Evolutionary conservation across 345 rosid genomes (phyloP).

Genomic region (Hypericum perforatum): DNA sequence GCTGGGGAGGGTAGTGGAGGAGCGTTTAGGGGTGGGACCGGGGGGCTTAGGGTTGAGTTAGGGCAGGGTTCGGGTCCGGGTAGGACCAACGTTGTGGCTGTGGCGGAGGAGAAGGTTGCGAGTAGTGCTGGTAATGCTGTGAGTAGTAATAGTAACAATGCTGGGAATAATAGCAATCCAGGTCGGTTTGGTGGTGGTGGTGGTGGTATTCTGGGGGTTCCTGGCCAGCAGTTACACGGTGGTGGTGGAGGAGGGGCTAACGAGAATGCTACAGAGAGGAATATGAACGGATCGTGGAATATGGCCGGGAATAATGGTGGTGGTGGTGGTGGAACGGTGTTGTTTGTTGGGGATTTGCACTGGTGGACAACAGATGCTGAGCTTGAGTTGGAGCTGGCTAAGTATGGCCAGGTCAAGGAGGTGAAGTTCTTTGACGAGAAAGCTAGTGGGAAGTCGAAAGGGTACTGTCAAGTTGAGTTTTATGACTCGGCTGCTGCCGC

Average conservation of each 20-base stretch:
- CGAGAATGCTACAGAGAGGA: conserved; percentile 33
- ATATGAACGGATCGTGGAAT: conserved; percentile 18
- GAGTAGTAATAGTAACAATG: conserved; percentile 2
- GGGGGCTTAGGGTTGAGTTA: conserved; percentile 49
- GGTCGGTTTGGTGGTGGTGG: neutral
- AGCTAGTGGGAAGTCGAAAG: conserved; percentile 83
- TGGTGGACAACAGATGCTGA: conserved; percentile 96
- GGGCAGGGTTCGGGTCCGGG: conserved; percentile 29
- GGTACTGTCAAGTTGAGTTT: conserved; percentile 83
- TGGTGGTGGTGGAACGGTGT: conserved; percentile 34
- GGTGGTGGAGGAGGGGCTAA: conserved; percentile 23
- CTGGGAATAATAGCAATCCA: too few species aligned
- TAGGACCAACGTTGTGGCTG: conserved; percentile 23
- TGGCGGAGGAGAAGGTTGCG: conserved; percentile 29
- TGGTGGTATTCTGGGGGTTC: conserved; percentile 11
- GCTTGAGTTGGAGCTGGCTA: conserved; percentile 50
- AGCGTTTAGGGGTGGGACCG: too few species aligned
- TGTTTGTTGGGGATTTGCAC: conserved; percentile 82
- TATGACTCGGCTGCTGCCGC: conserved; percentile 56
- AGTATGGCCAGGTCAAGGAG: conserved; percentile 68
- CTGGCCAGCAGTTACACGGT: conserved; percentile 11
- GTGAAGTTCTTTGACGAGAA: conserved; percentile 82
- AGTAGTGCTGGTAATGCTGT: conserved; percentile 9
- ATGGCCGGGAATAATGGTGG: conserved; percentile 19
- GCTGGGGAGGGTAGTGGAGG: conserved; percentile 29